A percentile compares a stretch with the other conserved stretches of the same genome.
phyloP scores from a whole-genome alignment of 2,329 filamentous ascomycete genomes.

The Aspergillus sp. region DNA sequence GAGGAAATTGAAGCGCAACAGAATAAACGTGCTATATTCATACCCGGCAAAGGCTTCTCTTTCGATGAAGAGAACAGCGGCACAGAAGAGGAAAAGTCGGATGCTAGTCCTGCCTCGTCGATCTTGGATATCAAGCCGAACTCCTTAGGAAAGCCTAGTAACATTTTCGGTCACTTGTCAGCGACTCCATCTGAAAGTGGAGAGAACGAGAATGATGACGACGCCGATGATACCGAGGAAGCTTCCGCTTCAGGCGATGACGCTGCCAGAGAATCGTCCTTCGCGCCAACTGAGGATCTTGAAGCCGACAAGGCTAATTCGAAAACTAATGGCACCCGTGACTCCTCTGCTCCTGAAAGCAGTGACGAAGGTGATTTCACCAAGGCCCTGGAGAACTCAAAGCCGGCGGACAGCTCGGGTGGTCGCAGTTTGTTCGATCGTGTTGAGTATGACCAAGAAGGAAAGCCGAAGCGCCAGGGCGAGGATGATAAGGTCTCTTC shows the following conservation, averaged over 20 bases:
- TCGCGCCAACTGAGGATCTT: slow-evolving; percentile 14
- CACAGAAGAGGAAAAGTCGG: slow-evolving; percentile 21
- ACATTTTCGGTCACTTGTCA: slow-evolving; percentile 41
- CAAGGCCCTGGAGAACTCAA: slow-evolving; percentile 23
- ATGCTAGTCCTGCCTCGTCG: slow-evolving; percentile 15
- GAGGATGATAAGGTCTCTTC: slow-evolving; percentile 21
- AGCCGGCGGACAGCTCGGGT: slow-evolving; percentile 20
- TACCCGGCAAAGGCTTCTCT: slow-evolving; percentile 34
- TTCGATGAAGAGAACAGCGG: slow-evolving; percentile 25
- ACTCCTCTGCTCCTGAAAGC: slow-evolving; percentile 20
- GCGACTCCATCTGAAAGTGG: slow-evolving; percentile 28
- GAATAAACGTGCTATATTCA: slow-evolving; percentile 32
- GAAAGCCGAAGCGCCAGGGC: slow-evolving; percentile 26
- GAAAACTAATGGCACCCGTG: slow-evolving; percentile 10
- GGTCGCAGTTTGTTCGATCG: slow-evolving; percentile 39
- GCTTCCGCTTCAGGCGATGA: slow-evolving; percentile 24
- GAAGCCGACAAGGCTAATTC: slow-evolving; percentile 12
- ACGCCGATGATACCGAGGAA: slow-evolving; percentile 29
- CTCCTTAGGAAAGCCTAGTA: slow-evolving; percentile 29
- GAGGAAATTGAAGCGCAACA: slow-evolving; percentile 40
- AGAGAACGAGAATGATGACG: slow-evolving; percentile 26
- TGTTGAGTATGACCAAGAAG: slow-evolving; percentile 27
- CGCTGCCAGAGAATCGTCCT: slow-evolving; percentile 18
- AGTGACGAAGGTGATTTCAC: slow-evolving; percentile 26
- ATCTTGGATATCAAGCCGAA: slow-evolving; percentile 31